phyloP scores from a whole-genome alignment of 352 stramenopile genomes.

The Phytophthora sp. region DNA sequence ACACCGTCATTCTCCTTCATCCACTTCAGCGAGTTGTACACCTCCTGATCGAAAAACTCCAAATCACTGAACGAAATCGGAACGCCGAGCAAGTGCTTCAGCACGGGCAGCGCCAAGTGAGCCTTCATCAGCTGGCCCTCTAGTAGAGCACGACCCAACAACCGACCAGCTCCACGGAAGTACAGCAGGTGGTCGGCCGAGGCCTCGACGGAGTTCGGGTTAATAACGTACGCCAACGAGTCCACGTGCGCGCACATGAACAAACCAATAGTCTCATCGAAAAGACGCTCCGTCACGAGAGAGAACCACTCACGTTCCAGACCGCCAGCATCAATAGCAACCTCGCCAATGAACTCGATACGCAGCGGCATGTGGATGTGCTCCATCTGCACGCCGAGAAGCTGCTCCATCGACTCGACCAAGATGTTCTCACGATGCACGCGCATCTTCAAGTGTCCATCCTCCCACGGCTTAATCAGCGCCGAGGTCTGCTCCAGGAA shows the following conservation, averaged over 20 bases:
- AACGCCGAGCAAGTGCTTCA: conserved; percentile 85
- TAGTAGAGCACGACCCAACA: conserved; percentile 96
- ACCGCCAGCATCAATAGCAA: conserved; percentile 90
- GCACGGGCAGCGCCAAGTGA: conserved; percentile 82
- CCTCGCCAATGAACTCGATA: conserved; percentile 90
- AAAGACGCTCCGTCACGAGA: conserved; percentile 85
- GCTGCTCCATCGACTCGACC: conserved; percentile 86
- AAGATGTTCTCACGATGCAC: conserved; percentile 87
- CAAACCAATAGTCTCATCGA: conserved; percentile 87
- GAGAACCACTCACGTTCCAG: conserved; percentile 91
- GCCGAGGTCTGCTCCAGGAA: conserved; percentile 86
- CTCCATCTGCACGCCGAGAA: conserved; percentile 85
- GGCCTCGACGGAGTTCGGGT: conserved; percentile 81
- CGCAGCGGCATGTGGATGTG: conserved; percentile 88
- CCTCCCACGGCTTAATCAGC: conserved; percentile 86
- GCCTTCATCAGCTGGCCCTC: conserved; percentile 94
- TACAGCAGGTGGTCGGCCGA: conserved; percentile 97
- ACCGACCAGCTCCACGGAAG: conserved; percentile 94
- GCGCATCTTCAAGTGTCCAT: conserved; percentile 85
- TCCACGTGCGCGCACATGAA: conserved; percentile 89
- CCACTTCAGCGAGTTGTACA: conserved; percentile 84
- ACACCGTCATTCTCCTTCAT: conserved; percentile 86
- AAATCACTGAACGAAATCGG: conserved; percentile 91
- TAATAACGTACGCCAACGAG: conserved; percentile 83
- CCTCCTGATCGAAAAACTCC: conserved; percentile 89